Base-by-base conservation (phyloP, 2,329 filamentous ascomycete species). In the Malbranchea zuffiana region DNA sequence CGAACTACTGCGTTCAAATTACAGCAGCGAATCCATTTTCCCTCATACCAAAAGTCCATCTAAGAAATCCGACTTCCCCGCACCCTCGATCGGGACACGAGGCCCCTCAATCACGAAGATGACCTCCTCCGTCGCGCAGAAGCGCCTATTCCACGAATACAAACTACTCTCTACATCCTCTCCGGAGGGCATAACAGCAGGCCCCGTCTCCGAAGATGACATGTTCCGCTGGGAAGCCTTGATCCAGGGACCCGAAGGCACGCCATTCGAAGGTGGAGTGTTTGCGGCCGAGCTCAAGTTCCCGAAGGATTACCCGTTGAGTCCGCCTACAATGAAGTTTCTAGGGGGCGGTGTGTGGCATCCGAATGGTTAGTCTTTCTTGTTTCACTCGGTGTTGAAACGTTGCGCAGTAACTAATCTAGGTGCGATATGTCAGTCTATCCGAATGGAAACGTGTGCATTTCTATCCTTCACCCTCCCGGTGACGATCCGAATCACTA, bases 161-260 rank as follows among this genome's bases (percentile, higher is more conserved):
- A 84, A 84, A 56, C 78, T 82, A 45, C 80, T 98, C 45, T 90
- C 86, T 45, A 88, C 85, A 55, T 90, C 92, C 63, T 85, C 88
- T 0, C 88, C 88, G n/a, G 88, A 96, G 44, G 90, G 90, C 59
- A 96, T 98, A 65, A 93, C 84, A 41, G 90, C 90, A 11, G 90
- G 90, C 13, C 90, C 90, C 21, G 70, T 95, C 43, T 82, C 75
- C 47, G 90, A 98, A 68, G 90, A 96, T 60, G 86, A 98, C 66
- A 78, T 96, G 56, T 82, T 95, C 52, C 69, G 84, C 54, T 98
- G 90, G 90, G 90, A 98, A 66, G 90, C 87, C 6, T 68, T 96
- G 44, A 96, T 98, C 53, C 81, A 93, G 61, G 90, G 90, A 0
- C 90, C 90, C 8, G 87, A 94, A 55, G 90, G 82, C 44, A 98